Evolutionary conservation across 257 asterid genomes (phyloP), one percentile per base, ranked within the genome.

Genomic region (Eucommia ulmoides): DNA sequence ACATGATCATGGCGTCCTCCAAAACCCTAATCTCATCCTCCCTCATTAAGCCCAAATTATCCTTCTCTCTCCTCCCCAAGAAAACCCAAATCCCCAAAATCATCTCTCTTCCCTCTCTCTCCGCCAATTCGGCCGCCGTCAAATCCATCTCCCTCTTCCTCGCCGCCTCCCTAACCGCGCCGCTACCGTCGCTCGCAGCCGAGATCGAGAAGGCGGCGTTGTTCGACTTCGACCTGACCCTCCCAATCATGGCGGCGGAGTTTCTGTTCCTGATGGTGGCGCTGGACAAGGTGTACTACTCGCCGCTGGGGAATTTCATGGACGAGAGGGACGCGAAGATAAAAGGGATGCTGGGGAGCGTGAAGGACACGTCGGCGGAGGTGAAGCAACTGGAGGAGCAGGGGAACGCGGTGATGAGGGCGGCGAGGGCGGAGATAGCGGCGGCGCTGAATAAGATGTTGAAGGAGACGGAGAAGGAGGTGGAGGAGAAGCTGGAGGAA

Each of bases 341-440:
- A 4, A 69, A 83, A 3, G 98, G 76, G 75, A 78, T 61, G 57
- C 77, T 85, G 0, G 67, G 2, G 77, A 81, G 94, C 63, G 96
- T 85, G 1, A 89, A 85, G 76, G 98, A 89, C 74, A 85, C 92
- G 6, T 82, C 96, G 15, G 16, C 52, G 18, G 96, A 85, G 65
- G 94, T 85, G 54, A 85, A 82, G 75, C 86, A 77, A 76, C 81
- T 85, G 19, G 97, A 88, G 52, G 94, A 68, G 0, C 88, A 88
- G 64, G 95, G 80, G 0, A 59, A 77, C 21, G 95, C 95, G 5
- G 64, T 88, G 20, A 70, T 88, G 87, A 84, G 47, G 71, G 97
- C 97, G 22, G 97, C 97, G 17, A 61, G 95, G 65, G 97, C 92
- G 15, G 97, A 88, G 79, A 81, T 88, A 24, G 61, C 97, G 20